These are phyloP conservation scores for Astrothelium macrocarpum DNA, from an alignment of 495 filamentous ascomycete genomes.

Conservation along the genomic window DNA sequence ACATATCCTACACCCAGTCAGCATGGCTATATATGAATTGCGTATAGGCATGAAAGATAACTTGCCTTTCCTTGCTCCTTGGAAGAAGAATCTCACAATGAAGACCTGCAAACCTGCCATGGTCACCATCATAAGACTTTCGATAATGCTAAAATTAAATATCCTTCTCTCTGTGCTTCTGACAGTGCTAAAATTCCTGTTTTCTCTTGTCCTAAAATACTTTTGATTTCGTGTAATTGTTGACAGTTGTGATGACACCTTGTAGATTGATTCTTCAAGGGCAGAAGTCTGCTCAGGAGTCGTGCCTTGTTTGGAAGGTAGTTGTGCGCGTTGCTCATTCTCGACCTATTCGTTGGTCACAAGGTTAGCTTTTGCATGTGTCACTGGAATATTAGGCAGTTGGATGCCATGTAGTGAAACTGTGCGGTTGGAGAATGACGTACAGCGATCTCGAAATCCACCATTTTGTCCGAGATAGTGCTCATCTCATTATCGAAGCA, in stretches of 20 bases:
- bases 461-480: slow-evolving; percentile 94
- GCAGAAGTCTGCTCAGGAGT: slow-evolving; percentile 83
- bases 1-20: background rate
- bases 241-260: slow-evolving; percentile 86
- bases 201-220: slow-evolving; percentile 98
- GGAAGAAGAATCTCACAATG: slow-evolving; percentile 97
- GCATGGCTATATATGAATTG: background rate
- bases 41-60: slow-evolving; percentile 4
- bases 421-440: slow-evolving; percentile 23
- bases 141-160: slow-evolving; percentile 93
- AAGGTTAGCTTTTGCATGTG: background rate
- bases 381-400: background rate
- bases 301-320: slow-evolving; percentile 86
- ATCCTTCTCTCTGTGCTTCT: slow-evolving; percentile 90
- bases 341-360: slow-evolving; percentile 59
- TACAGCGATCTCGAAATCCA: slow-evolving; percentile 97
- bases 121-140: slow-evolving; percentile 80
- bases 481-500: slow-evolving; percentile 99
- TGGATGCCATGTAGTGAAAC: background rate
- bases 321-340: slow-evolving; percentile 73
- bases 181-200: slow-evolving; percentile 97
- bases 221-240: slow-evolving; percentile 97
- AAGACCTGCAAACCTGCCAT: slow-evolving; percentile 98
- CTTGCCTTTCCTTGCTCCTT: slow-evolving; percentile 69
- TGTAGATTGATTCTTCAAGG: slow-evolving; percentile 92